Evolutionary conservation across 495 filamentous ascomycete species (phyloP).

Genomic region (Trichocladium uniseriatum): DNA sequence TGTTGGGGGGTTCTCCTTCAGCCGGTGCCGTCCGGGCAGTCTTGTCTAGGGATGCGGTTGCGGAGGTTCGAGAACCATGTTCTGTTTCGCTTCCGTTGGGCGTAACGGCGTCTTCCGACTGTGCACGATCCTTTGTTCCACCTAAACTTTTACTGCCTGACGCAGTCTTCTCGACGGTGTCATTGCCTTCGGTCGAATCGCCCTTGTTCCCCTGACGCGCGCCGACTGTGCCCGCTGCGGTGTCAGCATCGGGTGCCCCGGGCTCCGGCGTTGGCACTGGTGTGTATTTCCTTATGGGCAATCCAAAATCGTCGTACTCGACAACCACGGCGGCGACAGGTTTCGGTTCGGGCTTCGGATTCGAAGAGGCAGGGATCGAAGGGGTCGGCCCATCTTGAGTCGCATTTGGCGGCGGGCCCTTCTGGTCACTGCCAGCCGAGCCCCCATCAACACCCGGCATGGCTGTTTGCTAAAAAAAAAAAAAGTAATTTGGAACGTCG

Average conservation of each 20-base stretch:
- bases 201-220: neutral
- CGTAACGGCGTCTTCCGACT: too few relatives aligned
- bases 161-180: neutral
- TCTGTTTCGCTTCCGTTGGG: conserved; percentile 6
- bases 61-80: conserved; percentile 17
- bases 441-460: conserved; percentile 20
- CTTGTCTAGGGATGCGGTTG: neutral
- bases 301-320: conserved; percentile 48
- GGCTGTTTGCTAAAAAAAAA: conserved; percentile 3
- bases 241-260: neutral
- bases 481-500: neutral
- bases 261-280: neutral
- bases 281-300: conserved; percentile 39
- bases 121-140: neutral
- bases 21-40: too few relatives aligned
- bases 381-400: conserved; percentile 6
- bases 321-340: conserved; percentile 22
- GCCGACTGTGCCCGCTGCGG: neutral
- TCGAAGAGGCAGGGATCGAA: neutral
- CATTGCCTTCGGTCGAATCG: neutral
- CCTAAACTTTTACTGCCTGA: neutral
- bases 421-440: conserved; percentile 19
- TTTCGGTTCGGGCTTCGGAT: neutral
- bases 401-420: conserved; percentile 1
- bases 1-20: conserved; percentile 5